Conservation (phyloP, 371 early-diverging fungal species). For the Rhizopus arrhizus region DNA sequence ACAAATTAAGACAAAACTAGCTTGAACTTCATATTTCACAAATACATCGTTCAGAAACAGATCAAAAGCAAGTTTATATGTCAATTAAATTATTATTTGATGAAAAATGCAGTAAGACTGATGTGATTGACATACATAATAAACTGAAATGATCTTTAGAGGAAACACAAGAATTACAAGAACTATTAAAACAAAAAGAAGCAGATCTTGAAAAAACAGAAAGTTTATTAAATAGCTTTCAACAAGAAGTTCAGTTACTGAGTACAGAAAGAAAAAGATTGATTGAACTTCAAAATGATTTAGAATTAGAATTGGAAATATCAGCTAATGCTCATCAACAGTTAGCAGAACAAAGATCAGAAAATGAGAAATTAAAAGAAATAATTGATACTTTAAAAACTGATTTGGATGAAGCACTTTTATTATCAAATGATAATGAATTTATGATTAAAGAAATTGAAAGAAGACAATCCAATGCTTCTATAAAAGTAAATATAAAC, state of each 20-base stretch:
- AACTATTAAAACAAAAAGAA: constrained; percentile 49
- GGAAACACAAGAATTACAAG: constrained; percentile 55
- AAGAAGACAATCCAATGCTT: constrained; percentile 12
- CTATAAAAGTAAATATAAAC: constrained; percentile 20
- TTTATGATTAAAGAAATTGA: neutral
- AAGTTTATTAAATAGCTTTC: constrained; percentile 32
- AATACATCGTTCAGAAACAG: constrained; percentile 49
- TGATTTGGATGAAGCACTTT: constrained; percentile 49
- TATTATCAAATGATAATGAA: neutral
- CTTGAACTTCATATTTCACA: constrained; percentile 52
- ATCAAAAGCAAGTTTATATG: constrained; percentile 54
- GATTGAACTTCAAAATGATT: constrained; percentile 35
- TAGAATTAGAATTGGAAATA: constrained; percentile 45
- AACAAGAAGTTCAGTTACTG: constrained; percentile 40
- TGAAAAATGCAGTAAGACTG: constrained; percentile 54
- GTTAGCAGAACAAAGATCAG: constrained; percentile 51
- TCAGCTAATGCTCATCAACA: constrained; percentile 50
- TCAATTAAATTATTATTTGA: constrained; percentile 50
- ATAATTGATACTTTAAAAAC: constrained; percentile 51
- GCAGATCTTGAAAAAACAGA: constrained; percentile 42
- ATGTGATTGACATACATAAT: too few relatives aligned
- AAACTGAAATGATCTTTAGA: constrained; percentile 17
- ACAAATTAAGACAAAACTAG: constrained; percentile 19
- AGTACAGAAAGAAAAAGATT: constrained; percentile 48
- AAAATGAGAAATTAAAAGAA: constrained; percentile 52